phyloP scores from a whole-genome alignment of 2,329 filamentous ascomycete genomes.

The Cercospora beticola region DNA sequence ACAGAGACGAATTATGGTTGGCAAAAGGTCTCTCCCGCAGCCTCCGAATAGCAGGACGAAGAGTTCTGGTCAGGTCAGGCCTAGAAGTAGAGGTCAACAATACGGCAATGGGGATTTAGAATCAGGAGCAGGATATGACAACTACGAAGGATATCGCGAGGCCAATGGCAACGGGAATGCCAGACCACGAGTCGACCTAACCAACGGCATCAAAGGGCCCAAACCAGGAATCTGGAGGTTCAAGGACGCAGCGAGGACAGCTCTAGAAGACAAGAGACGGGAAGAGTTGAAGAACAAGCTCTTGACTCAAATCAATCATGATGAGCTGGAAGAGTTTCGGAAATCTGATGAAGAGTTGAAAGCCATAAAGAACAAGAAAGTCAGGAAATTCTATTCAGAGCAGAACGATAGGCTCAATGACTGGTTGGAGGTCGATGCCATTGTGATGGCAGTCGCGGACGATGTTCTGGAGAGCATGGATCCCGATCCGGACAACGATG shows the following conservation, averaged over 20 bases:
- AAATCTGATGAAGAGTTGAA: slow-evolving; percentile 57
- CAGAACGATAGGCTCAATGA: slow-evolving; percentile 58
- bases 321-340: slow-evolving; percentile 51
- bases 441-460: slow-evolving; percentile 57
- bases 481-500: slow-evolving; percentile 58
- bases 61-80: slow-evolving; percentile 9
- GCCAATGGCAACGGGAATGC: slow-evolving; percentile 24
- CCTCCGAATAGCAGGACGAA: background rate
- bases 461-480: slow-evolving; percentile 62
- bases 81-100: slow-evolving; percentile 11
- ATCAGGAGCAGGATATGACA: slow-evolving; percentile 14
- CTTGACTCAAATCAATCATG: slow-evolving; percentile 48
- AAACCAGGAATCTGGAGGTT: slow-evolving; percentile 43
- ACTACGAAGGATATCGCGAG: slow-evolving; percentile 7
- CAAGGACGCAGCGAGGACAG: slow-evolving; percentile 50
- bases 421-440: slow-evolving; percentile 59
- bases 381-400: slow-evolving; percentile 55
- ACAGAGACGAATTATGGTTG: slow-evolving; percentile 28
- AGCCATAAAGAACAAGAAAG: slow-evolving; percentile 52
- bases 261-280: slow-evolving; percentile 47
- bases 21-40: slow-evolving; percentile 30
- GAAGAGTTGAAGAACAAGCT: slow-evolving; percentile 52
- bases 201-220: slow-evolving; percentile 24
- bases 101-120: slow-evolving; percentile 20
- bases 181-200: slow-evolving; percentile 2